Evolutionary conservation across 495 filamentous ascomycete genomes (phyloP), one percentile per base, ranked within the genome.

Genomic region (Podospora comata): DNA sequence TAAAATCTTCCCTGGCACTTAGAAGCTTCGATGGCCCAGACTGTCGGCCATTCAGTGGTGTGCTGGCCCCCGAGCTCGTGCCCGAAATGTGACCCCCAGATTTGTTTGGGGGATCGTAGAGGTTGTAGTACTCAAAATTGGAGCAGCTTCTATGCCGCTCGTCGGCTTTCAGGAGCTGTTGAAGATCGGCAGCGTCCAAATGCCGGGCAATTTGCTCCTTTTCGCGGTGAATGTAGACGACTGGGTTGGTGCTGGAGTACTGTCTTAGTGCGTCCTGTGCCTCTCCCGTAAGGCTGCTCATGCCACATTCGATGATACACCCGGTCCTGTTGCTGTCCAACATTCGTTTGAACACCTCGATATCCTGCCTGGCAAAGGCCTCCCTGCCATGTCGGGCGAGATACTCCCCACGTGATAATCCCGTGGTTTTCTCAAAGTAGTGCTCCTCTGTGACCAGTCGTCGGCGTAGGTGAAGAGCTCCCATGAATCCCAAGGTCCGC

Each of bases 71-170:
- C 34, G 69, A 74, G 60, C 19, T 67, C 61, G 73, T n/a, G 26
- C 70, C 65, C 3, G 67, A 72, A 18, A 57, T 23, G 30, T 57
- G 23, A 13, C 20, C 26, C 3, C 65, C 13, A 16, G 63, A 53
- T 0, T 67, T 57, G 32, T 74, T 75, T 19, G 75, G 77, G 18
- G 72, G 72, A 72, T 89, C 79, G 70, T 79, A 86, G 55, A 92
- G 75, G 70, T 95, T 95, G 80, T 89, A 93, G 72, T 89, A 93
- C 74, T 93, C 91, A 53, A 90, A 86, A 73, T 93, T 93, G 7
- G 91, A 91, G 76, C 90, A 93, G 18, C 80, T 80, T 64, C 89
- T 81, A 75, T 90, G 84, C 61, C 80, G 75, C 26, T 85, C 79
- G 73, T 83, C 81, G 23, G 74, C 89, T 78, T 73, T 81, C 72